Conservation (phyloP, 2,329 filamentous ascomycete genomes). For the Epichloe scottii region DNA sequence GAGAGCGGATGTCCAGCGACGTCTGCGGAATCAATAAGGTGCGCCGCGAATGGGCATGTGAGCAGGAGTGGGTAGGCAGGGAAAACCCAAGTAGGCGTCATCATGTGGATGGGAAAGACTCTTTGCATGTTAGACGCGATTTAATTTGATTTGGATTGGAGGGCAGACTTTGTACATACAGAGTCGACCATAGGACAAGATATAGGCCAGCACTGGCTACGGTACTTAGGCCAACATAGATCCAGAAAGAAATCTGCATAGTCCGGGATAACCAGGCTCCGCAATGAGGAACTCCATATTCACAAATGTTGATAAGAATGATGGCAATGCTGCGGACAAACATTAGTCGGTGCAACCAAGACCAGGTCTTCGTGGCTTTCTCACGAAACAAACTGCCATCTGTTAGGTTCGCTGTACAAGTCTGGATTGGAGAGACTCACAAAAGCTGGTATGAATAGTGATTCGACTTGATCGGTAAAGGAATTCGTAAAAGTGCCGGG, state of each 20-base stretch:
- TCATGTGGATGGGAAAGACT: slow-evolving; percentile 57
- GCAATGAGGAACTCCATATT: slow-evolving; percentile 55
- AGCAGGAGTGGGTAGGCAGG: slow-evolving; percentile 73
- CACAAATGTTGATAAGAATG: slow-evolving; percentile 63
- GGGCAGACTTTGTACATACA: slow-evolving; percentile 23
- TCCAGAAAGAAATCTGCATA: slow-evolving; percentile 62
- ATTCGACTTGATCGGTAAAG: slow-evolving; percentile 66
- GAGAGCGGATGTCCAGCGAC: not conserved
- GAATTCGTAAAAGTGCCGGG: slow-evolving; percentile 59
- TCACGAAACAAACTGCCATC: slow-evolving; percentile 30
- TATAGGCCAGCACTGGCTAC: slow-evolving; percentile 59
- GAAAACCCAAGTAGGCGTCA: slow-evolving; percentile 85
- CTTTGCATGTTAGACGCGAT: slow-evolving; percentile 15
- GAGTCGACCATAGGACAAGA: slow-evolving; percentile 54
- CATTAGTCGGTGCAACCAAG: not conserved
- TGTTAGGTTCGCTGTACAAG: not conserved
- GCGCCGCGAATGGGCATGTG: slow-evolving; percentile 59
- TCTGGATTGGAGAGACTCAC: slow-evolving; percentile 17
- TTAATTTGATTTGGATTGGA: not conserved
- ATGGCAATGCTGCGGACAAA: slow-evolving; percentile 41
- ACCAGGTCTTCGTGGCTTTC: slow-evolving; percentile 8
- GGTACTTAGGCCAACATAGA: slow-evolving; percentile 57
- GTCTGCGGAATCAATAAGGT: slow-evolving; percentile 34
- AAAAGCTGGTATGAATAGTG: slow-evolving; percentile 61
- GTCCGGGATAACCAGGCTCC: slow-evolving; percentile 47